Percentiles rank a stretch among this genome's conserved stretches.
phyloP scores from a whole-genome alignment of 2,329 filamentous ascomycete species.

The Pseudocercospora ulei region DNA sequence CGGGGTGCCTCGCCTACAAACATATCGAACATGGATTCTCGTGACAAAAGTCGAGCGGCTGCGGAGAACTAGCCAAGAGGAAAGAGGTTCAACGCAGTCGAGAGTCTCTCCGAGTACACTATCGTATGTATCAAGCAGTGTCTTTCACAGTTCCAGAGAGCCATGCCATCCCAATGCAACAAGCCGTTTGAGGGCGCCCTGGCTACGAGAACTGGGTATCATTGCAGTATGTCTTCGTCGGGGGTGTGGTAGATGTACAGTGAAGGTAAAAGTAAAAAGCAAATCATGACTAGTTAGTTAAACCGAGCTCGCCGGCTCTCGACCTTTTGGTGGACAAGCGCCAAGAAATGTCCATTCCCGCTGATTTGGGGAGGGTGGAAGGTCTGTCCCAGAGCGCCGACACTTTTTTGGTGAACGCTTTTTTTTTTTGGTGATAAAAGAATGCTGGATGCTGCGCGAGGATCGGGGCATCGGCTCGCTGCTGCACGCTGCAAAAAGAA shows the following conservation, averaged over 20 bases:
- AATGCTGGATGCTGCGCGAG: slow-evolving; percentile 16
- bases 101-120: not conserved
- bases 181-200: slow-evolving; percentile 16
- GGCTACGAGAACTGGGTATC: slow-evolving; percentile 16
- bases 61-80: too few relatives aligned
- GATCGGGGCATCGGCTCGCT: slow-evolving; percentile 24
- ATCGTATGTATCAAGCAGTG: not conserved
- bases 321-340: slow-evolving; percentile 11
- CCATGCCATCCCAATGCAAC: slow-evolving; percentile 5
- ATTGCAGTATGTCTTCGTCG: slow-evolving; percentile 12
- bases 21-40: too few relatives aligned
- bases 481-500: not conserved
- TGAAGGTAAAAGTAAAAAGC: slow-evolving; percentile 4
- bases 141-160: too few relatives aligned
- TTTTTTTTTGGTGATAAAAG: slow-evolving; percentile 11
- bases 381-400: slow-evolving; percentile 20
- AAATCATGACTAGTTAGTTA: too few relatives aligned
- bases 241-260: slow-evolving; percentile 12
- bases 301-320: slow-evolving; percentile 11
- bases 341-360: slow-evolving; percentile 12
- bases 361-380: slow-evolving; percentile 9
- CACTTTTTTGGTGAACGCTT: slow-evolving; percentile 22
- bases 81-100: too few relatives aligned
- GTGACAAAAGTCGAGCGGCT: too few relatives aligned
- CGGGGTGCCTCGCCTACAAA: too few relatives aligned